A percentile compares a stretch with the other conserved stretches of the same genome.
Conservation (phyloP, 2,329 filamentous ascomycete species). For the Botrytis pseudocinerea region DNA sequence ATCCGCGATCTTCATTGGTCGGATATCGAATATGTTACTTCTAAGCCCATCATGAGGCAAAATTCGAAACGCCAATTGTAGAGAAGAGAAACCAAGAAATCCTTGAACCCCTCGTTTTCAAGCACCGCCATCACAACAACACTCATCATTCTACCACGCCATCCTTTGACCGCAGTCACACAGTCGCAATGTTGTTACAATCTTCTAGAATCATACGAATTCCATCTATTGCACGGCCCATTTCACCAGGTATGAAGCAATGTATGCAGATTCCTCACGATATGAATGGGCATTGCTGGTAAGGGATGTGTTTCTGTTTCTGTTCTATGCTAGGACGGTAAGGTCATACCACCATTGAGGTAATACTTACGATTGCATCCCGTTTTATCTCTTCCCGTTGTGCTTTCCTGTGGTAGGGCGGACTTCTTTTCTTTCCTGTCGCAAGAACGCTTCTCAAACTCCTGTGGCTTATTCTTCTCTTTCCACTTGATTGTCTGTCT, state of each 20-base stretch:
- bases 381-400: background rate
- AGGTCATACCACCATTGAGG: background rate
- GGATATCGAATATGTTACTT: slow-evolving; percentile 23
- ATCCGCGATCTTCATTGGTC: background rate
- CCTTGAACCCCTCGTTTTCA: slow-evolving; percentile 3
- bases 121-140: background rate
- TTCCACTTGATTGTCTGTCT: background rate
- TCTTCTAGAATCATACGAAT: background rate
- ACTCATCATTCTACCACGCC: background rate
- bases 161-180: background rate
- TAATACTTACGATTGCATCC: background rate
- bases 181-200: background rate
- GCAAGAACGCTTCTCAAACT: background rate
- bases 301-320: slow-evolving; percentile 18
- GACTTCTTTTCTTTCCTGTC: slow-evolving; percentile 2
- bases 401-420: background rate
- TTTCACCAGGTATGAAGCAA: slow-evolving; percentile 12
- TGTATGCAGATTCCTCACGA: background rate
- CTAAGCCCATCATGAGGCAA: slow-evolving; percentile 32
- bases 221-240: slow-evolving; percentile 1
- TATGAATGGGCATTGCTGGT: background rate
- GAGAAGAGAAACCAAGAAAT: slow-evolving; percentile 22
- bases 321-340: slow-evolving; percentile 3
- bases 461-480: background rate
- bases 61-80: slow-evolving; percentile 25